These are phyloP conservation scores for Tieghemiomyces parasiticus DNA, from an alignment of 192 early-diverging fungal genomes.

Conservation along the genomic window DNA sequence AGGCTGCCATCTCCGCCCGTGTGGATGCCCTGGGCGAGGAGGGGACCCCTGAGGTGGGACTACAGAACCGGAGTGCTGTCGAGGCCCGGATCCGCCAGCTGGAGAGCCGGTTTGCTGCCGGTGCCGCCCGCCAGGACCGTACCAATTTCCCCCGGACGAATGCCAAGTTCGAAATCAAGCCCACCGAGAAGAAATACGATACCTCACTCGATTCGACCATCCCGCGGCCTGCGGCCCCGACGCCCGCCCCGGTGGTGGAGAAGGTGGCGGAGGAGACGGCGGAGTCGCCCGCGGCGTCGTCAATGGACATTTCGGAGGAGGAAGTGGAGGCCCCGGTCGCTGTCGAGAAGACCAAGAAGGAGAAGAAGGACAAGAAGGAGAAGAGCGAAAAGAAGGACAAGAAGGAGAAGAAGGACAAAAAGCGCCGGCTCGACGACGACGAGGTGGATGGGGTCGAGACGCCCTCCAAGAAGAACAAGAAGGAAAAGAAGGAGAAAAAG, in stretches of 20 bases:
- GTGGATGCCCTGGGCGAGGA: conserved; percentile 84
- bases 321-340: background rate
- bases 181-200: conserved; percentile 32
- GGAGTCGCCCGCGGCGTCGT: too few species aligned
- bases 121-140: conserved; percentile 50
- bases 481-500: conserved; percentile 30
- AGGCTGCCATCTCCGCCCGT: conserved; percentile 76
- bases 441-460: conserved; percentile 10
- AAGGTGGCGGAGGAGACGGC: too few species aligned
- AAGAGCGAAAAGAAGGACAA: conserved; percentile 39
- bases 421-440: conserved; percentile 21
- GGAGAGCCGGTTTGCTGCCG: conserved; percentile 60
- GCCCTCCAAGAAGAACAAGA: conserved; percentile 14
- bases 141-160: conserved; percentile 27
- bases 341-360: conserved; percentile 8
- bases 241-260: too few species aligned
- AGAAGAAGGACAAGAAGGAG: conserved; percentile 14
- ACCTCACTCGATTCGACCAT: conserved; percentile 18
- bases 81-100: conserved; percentile 80
- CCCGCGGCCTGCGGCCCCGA: background rate
- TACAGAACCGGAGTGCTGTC: conserved; percentile 72
- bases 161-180: conserved; percentile 46
- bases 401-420: conserved; percentile 33
- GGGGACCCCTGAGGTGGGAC: conserved; percentile 65
- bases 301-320: too few species aligned